Percentiles rank a stretch among this genome's conserved stretches.
These are phyloP conservation scores for Pleurotus giganteus DNA, from an alignment of 768 basidiomycete genomes.

Conservation along the genomic window DNA sequence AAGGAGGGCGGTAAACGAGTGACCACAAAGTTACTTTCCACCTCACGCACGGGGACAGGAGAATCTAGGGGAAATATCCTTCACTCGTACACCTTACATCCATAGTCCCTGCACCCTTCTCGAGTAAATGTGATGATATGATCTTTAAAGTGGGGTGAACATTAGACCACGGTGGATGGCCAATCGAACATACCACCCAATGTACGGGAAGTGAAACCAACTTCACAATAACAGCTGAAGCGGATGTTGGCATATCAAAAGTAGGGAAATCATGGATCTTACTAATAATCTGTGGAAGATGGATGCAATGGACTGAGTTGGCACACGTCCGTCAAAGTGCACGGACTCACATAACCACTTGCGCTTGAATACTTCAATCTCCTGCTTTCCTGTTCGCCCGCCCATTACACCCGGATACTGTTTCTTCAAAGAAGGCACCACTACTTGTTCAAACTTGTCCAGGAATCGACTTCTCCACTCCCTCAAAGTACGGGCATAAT, in stretches of 20 bases:
- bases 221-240: slow-evolving; percentile 65
- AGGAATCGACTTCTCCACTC: slow-evolving; percentile 72
- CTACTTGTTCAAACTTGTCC: slow-evolving; percentile 51
- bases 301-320: slow-evolving; percentile 15
- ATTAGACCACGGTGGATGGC: background rate
- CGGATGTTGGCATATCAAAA: background rate
- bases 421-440: slow-evolving; percentile 55
- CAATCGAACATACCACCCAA: slow-evolving; percentile 53
- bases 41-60: too few relatives aligned
- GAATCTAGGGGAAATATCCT: background rate
- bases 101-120: slow-evolving; percentile 61
- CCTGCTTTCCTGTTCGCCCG: slow-evolving; percentile 39
- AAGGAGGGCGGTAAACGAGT: too few relatives aligned
- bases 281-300: slow-evolving; percentile 47
- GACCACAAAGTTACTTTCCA: too few relatives aligned
- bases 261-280: slow-evolving; percentile 15
- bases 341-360: slow-evolving; percentile 66
- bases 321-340: too few relatives aligned
- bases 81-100: slow-evolving; percentile 42
- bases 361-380: slow-evolving; percentile 71
- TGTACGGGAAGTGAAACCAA: slow-evolving; percentile 66
- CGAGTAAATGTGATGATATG: slow-evolving; percentile 65
- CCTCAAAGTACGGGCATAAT: slow-evolving; percentile 77
- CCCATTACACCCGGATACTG: slow-evolving; percentile 61
- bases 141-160: slow-evolving; percentile 32